Evolutionary conservation across 805 yeast genomes (phyloP).

Genomic region (Saturnispora halmiae): DNA sequence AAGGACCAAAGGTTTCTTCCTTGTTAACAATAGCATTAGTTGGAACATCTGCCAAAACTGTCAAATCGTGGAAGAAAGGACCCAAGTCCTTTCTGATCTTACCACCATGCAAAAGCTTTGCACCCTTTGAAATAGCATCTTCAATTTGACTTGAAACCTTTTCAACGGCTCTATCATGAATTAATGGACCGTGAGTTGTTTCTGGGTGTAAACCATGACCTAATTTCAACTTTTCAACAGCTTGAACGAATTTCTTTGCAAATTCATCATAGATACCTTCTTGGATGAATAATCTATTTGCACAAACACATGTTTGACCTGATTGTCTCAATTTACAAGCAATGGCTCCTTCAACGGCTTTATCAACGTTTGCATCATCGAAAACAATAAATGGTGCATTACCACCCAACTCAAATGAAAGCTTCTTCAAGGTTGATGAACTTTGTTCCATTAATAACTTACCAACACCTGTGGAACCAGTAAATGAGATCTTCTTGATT

Average conservation of each 20-base stretch:
- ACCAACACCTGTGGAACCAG: conserved; percentile 69
- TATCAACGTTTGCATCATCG: conserved; percentile 72
- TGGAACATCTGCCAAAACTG: conserved; percentile 61
- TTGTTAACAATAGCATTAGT: conserved; percentile 59
- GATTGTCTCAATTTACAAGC: conserved; percentile 86
- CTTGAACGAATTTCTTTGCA: conserved; percentile 46
- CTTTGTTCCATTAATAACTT: conserved; percentile 79
- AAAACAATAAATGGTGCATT: conserved; percentile 88
- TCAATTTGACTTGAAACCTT: conserved; percentile 72
- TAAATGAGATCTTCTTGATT: conserved; percentile 58
- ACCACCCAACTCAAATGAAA: conserved; percentile 93
- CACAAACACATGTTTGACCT: conserved; percentile 95
- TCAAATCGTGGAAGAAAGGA: conserved; percentile 56
- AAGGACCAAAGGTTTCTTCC: conserved; percentile 89
- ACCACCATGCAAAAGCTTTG: conserved; percentile 66
- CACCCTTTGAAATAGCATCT: conserved; percentile 76
- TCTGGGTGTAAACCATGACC: conserved; percentile 81
- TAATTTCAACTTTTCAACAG: conserved; percentile 46
- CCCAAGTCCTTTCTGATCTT: conserved; percentile 24
- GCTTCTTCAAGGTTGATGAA: conserved; percentile 78
- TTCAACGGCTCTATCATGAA: conserved; percentile 67
- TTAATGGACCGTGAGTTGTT: conserved; percentile 87
- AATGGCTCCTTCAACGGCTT: conserved; percentile 66
- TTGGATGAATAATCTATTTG: conserved; percentile 85
- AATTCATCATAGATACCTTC: conserved; percentile 75